Percentiles rank a stretch among this genome's conserved stretches.
phyloP scores from a whole-genome alignment of 2,329 filamentous ascomycete genomes.

The Trichoderma atrobrunneum region DNA sequence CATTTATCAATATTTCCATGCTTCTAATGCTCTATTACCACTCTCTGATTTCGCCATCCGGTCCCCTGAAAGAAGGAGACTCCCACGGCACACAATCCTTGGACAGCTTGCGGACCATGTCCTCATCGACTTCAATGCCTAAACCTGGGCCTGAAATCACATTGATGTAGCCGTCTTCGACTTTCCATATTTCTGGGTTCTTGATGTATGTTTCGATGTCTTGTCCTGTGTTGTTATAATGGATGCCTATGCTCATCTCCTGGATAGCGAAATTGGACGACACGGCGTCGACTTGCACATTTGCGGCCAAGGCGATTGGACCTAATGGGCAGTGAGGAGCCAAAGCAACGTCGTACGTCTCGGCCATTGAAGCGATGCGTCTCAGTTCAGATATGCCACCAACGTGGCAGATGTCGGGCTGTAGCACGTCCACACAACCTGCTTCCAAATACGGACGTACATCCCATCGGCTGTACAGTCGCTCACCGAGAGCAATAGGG shows the following conservation, averaged over 20 bases:
- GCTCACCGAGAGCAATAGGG: constrained; percentile 70
- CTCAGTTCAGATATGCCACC: constrained; percentile 71
- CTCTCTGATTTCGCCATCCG: constrained; percentile 64
- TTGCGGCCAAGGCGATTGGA: constrained; percentile 69
- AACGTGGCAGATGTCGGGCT: constrained; percentile 69
- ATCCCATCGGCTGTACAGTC: constrained; percentile 71
- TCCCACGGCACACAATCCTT: constrained; percentile 62
- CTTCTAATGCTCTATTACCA: constrained; percentile 49
- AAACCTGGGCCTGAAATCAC: constrained; percentile 59
- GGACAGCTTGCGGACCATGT: constrained; percentile 58
- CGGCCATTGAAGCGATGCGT: constrained; percentile 67
- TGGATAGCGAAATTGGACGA: constrained; percentile 69
- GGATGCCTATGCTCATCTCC: constrained; percentile 77
- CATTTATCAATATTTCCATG: not conserved
- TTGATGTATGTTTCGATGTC: constrained; percentile 66
- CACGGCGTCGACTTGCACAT: constrained; percentile 61
- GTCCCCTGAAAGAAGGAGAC: constrained; percentile 64
- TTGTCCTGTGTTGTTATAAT: constrained; percentile 68
- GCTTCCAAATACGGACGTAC: constrained; percentile 69
- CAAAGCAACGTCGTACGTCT: constrained; percentile 70
- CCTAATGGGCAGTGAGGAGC: constrained; percentile 73
- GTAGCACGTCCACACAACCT: constrained; percentile 65
- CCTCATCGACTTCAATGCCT: constrained; percentile 71
- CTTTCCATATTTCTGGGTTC: constrained; percentile 62
- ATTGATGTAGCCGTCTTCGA: constrained; percentile 64